phyloP scores from a whole-genome alignment of 2,329 filamentous ascomycete genomes.

The Fonsecaea pedrosoi region DNA sequence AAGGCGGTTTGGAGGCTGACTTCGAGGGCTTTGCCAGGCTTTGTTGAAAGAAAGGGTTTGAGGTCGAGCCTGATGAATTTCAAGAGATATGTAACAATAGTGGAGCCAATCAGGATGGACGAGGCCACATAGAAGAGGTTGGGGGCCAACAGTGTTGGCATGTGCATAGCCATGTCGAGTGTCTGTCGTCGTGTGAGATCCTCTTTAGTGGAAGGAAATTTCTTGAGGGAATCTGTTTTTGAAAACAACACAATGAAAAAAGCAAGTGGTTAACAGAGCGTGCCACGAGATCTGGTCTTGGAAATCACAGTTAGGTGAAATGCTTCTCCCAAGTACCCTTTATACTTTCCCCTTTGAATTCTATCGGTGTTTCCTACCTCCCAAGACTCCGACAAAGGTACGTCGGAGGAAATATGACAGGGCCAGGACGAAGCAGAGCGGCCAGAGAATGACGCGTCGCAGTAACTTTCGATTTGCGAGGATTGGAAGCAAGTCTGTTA shows the following conservation, averaged over 20 bases:
- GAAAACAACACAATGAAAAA: not conserved
- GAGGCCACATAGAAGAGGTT: constrained; percentile 27
- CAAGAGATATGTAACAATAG: constrained; percentile 27
- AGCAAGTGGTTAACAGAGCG: not conserved
- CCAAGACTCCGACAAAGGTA: constrained; percentile 2
- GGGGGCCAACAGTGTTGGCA: constrained; percentile 11
- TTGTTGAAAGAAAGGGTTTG: constrained; percentile 21
- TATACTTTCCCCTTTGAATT: not conserved
- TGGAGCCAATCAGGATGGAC: constrained; percentile 27
- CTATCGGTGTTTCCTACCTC: not conserved
- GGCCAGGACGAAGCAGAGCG: constrained; percentile 6
- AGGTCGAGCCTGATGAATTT: constrained; percentile 28
- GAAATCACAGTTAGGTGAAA: not conserved
- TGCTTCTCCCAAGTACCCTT: not conserved
- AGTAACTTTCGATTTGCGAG: not conserved
- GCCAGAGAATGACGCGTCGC: constrained; percentile 5
- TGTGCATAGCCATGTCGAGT: constrained; percentile 19
- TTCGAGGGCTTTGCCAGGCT: constrained; percentile 23
- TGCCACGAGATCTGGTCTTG: not conserved
- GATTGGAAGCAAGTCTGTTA: not conserved
- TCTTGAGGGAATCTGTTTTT: not conserved
- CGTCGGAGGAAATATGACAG: not conserved
- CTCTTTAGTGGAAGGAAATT: not conserved
- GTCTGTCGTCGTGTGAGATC: not conserved
- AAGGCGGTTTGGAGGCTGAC: not conserved